A percentile compares a stretch with the other conserved stretches of the same genome.
Evolutionary conservation across 176 grass and related monocot species (phyloP).

Genomic region (Alloteropsis semialata): DNA sequence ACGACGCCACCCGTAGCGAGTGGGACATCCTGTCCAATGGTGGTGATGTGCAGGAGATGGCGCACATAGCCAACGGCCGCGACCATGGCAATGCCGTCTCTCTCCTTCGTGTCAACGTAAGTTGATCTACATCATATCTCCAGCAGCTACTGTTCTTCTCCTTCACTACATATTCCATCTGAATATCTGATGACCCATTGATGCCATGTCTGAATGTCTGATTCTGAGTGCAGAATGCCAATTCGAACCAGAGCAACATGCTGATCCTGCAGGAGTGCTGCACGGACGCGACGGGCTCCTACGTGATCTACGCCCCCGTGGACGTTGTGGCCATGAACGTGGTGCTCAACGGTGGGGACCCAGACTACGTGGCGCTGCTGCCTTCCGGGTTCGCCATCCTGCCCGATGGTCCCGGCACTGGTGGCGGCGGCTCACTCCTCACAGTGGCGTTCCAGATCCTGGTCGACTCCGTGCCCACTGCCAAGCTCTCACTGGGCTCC

Average conservation of each 20-base stretch:
- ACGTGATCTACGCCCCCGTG: slow-evolving; percentile 81
- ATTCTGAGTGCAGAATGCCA: slow-evolving; percentile 49
- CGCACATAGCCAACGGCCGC: slow-evolving; percentile 67
- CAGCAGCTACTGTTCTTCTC: background rate
- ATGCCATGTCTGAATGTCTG: background rate
- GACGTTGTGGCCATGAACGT: slow-evolving; percentile 84
- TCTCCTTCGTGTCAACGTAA: slow-evolving; percentile 67
- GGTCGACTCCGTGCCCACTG: slow-evolving; percentile 75
- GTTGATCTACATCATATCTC: background rate
- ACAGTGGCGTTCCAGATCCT: slow-evolving; percentile 91
- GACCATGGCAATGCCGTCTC: slow-evolving; percentile 83
- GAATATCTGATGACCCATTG: background rate
- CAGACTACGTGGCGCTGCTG: slow-evolving; percentile 74
- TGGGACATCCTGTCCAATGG: slow-evolving; percentile 90
- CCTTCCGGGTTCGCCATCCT: slow-evolving; percentile 84
- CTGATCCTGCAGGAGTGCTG: slow-evolving; percentile 85
- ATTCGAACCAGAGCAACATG: slow-evolving; percentile 85
- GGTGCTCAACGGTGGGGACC: slow-evolving; percentile 74
- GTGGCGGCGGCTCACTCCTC: slow-evolving; percentile 56
- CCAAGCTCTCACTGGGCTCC: slow-evolving; percentile 82
- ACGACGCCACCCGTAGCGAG: slow-evolving; percentile 67
- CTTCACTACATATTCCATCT: background rate
- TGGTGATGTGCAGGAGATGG: slow-evolving; percentile 81
- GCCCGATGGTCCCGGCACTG: slow-evolving; percentile 45
- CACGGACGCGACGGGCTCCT: slow-evolving; percentile 71